Evolutionary conservation across 1,284 basidiomycete species (phyloP), one percentile per base, ranked within the genome.

Genomic region (Microbotryum saponariae): DNA sequence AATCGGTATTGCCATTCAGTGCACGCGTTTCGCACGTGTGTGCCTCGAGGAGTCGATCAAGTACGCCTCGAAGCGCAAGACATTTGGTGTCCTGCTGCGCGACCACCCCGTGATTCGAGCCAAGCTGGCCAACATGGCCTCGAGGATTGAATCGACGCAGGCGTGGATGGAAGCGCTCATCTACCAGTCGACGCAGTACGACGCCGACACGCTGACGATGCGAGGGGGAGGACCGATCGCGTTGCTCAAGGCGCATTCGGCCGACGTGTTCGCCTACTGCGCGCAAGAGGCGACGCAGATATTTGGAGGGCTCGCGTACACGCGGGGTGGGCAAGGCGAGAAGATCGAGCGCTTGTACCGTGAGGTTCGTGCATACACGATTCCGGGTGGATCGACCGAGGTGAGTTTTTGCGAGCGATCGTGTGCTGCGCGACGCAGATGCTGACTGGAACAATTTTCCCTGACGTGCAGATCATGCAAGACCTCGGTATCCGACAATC

Each of bases 101-200:
- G 71, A 73, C 23, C 71, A 72, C 50, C 71, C 71, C 16, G 71
- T 73, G 44, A 72, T 73, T n/a, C 66, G 71, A 4, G 61, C 67
- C 31, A 73, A 73, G 53, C 51, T 73, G 16, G 70, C 66, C 3
- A 55, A 66, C 14, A 73, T 73, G 71, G 60, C 65, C 2, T 46
- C 64, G n/a, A 49, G 55, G 6, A 57, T 73, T 49, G 71, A 69
- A 31, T 44, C 64, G n/a, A 68, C 64, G 18, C 70, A 71, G 45
- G 64, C 66, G 1, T 71, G 70, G 70, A 23, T 71, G 25, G 70
- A 71, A 31, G 18, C 31, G 3, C 64, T 70, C 37, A 56, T 70
- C 16, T 68, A 68, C 45, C 68, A 71, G 46, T 46, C 60, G 0
- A 64, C 54, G 0, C 44, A 55, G 21, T 66, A 64, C 59, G 68